phyloP scores from a whole-genome alignment of 768 basidiomycete genomes.

The Lentinus brumalis region DNA sequence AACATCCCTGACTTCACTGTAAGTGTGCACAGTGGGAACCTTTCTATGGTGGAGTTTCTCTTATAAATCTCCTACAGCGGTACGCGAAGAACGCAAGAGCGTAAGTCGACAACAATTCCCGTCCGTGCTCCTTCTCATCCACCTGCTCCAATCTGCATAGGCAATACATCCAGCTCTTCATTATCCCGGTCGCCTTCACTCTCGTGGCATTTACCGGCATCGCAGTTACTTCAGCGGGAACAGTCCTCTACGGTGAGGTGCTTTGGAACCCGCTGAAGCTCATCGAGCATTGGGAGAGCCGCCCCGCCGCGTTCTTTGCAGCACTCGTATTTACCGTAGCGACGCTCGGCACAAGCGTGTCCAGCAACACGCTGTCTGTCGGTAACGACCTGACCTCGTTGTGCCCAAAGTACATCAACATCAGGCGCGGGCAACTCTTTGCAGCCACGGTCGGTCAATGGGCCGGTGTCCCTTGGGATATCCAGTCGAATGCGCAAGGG shows the following conservation, averaged over 20 bases:
- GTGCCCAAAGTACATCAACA: conserved; percentile 77
- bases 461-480: conserved; percentile 85
- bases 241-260: conserved; percentile 64
- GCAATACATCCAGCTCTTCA: conserved; percentile 71
- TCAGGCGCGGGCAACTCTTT: conserved; percentile 71
- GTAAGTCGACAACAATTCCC: conserved; percentile 38
- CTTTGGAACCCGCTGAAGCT: conserved; percentile 77
- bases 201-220: conserved; percentile 79
- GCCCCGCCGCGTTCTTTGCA: conserved; percentile 83
- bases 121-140: too few relatives aligned
- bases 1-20: conserved; percentile 86
- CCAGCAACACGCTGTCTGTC: conserved; percentile 74
- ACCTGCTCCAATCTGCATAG: conserved; percentile 31
- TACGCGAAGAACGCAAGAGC: conserved; percentile 71
- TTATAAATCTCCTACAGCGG: conserved; percentile 52
- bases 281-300: conserved; percentile 82
- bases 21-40: not conserved
- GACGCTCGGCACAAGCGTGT: conserved; percentile 65
- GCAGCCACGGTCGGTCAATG: conserved; percentile 84
- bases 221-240: conserved; percentile 78
- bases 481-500: conserved; percentile 62
- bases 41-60: too few relatives aligned
- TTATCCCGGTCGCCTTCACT: conserved; percentile 81
- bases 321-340: conserved; percentile 73
- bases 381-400: conserved; percentile 87